Evolutionary conservation across 2,329 filamentous ascomycete genomes (phyloP), one percentile per base, ranked within the genome.

Genomic region (Penicillium polonicum): DNA sequence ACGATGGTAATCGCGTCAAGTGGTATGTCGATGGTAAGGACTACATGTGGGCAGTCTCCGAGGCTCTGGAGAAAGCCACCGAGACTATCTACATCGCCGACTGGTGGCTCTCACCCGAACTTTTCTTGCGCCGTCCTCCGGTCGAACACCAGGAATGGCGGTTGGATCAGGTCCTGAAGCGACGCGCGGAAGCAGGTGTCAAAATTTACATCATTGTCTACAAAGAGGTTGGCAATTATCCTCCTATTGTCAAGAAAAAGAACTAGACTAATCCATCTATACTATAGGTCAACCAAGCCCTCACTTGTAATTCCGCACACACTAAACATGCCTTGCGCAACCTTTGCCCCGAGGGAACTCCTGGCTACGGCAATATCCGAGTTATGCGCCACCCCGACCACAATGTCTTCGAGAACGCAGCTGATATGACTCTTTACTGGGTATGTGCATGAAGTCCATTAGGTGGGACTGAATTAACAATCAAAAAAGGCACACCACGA

Each of bases 351-450:
- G 82, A 93, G 70, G 93, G 92, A 8, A 83, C 83, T 0, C 89
- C 88, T 0, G 94, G 93, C 1, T 81, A 92, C 72, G 91, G 90
- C 48, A 97, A 97, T 71, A 97, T 99, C 71, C 84, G 81, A 36
- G 81, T 96, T 51, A 89, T 95, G 85, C 86, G 93, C 31, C 93
- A 97, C 75, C 93, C 93, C 0, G 93, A 97, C 73, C 93, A 97
- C 77, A 97, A 97, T 63, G 84, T 96, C 2, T 86, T 97, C 50
- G 92, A 97, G 68, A 97, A 97, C 68, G 90, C 89, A 2, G 90
- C 90, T 31, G 93, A 97, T 67, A 95, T 96, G 90, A 97, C 92
- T 0, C 91, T 97, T 70, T 97, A 96, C 78, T 97, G 93, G 86
- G 78, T 79, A 68, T 48, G 71, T 41, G 21, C 12, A 36, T 19